phyloP scores from a whole-genome alignment of 345 rosid species.

The Citrus mangshanensis region DNA sequence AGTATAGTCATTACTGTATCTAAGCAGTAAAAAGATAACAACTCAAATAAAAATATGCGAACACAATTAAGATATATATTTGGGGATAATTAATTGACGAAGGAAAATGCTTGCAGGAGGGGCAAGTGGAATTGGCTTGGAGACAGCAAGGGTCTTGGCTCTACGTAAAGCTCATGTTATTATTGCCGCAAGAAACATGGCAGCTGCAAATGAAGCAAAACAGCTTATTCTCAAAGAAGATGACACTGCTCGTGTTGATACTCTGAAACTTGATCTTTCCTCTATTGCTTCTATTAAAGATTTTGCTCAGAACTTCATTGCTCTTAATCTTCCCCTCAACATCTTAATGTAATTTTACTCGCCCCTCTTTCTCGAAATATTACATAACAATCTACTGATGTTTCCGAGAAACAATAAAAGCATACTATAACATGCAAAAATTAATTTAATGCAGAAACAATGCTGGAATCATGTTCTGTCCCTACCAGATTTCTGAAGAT shows the following conservation, averaged over 20 bases:
- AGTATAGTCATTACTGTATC: too few species aligned
- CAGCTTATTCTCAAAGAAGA: constrained; percentile 34
- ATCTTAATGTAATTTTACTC: constrained; percentile 53
- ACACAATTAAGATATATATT: neutral
- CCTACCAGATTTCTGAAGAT: constrained; percentile 68
- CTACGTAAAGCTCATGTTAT: constrained; percentile 64
- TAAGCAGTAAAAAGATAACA: neutral
- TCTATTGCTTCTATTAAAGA: constrained; percentile 53
- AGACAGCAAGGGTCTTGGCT: constrained; percentile 82
- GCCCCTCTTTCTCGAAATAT: neutral
- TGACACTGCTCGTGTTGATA: constrained; percentile 46
- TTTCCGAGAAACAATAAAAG: neutral
- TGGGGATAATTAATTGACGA: neutral
- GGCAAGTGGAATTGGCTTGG: constrained; percentile 88
- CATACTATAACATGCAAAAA: neutral
- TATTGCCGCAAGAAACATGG: constrained; percentile 72
- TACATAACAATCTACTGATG: neutral
- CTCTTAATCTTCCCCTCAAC: constrained; percentile 68
- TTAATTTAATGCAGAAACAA: constrained; percentile 53
- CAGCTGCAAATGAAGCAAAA: constrained; percentile 71
- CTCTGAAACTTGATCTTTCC: constrained; percentile 54
- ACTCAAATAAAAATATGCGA: neutral
- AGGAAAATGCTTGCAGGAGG: constrained; percentile 51
- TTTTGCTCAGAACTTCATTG: constrained; percentile 44
- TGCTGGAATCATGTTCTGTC: constrained; percentile 89